These are phyloP conservation scores for Raffaelea albimanens DNA, from an alignment of 2,329 filamentous ascomycete genomes.

Conservation along the genomic window DNA sequence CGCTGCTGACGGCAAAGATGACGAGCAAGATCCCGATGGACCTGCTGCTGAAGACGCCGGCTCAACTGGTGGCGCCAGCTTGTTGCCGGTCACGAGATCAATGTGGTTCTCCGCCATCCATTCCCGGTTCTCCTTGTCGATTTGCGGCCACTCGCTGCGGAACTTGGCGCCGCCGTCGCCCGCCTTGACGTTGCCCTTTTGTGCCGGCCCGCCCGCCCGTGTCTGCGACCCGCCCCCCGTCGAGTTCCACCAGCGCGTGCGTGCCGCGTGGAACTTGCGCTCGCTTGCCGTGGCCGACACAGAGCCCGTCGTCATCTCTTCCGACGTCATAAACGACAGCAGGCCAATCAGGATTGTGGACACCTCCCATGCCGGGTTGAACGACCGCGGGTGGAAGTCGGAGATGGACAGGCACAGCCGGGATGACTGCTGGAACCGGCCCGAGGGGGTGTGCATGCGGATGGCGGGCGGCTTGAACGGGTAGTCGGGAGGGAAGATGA, in stretches of 20 bases:
- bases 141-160: slow-evolving; percentile 75
- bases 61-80: slow-evolving; percentile 22
- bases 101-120: slow-evolving; percentile 83
- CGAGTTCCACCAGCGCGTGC: slow-evolving; percentile 92
- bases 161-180: slow-evolving; percentile 93
- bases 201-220: slow-evolving; percentile 33
- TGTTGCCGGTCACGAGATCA: slow-evolving; percentile 64
- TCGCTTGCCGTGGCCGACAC: slow-evolving; percentile 69
- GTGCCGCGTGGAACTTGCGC: slow-evolving; percentile 64
- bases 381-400: slow-evolving; percentile 95
- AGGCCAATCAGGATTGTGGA: slow-evolving; percentile 92
- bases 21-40: slow-evolving; percentile 20
- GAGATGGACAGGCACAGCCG: slow-evolving; percentile 91
- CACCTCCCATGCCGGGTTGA: slow-evolving; percentile 98
- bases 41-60: slow-evolving; percentile 32
- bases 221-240: slow-evolving; percentile 74
- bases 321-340: slow-evolving; percentile 94
- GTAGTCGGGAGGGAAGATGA: slow-evolving; percentile 93
- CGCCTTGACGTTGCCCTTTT: slow-evolving; percentile 75
- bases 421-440: slow-evolving; percentile 87
- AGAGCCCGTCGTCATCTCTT: slow-evolving; percentile 96
- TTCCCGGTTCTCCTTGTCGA: slow-evolving; percentile 81
- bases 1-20: background rate
- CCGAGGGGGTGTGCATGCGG: slow-evolving; percentile 96
- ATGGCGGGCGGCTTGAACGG: slow-evolving; percentile 96